Conservation (phyloP, 1,139 yeast species). For the Candida pseudoviswanathii region DNA sequence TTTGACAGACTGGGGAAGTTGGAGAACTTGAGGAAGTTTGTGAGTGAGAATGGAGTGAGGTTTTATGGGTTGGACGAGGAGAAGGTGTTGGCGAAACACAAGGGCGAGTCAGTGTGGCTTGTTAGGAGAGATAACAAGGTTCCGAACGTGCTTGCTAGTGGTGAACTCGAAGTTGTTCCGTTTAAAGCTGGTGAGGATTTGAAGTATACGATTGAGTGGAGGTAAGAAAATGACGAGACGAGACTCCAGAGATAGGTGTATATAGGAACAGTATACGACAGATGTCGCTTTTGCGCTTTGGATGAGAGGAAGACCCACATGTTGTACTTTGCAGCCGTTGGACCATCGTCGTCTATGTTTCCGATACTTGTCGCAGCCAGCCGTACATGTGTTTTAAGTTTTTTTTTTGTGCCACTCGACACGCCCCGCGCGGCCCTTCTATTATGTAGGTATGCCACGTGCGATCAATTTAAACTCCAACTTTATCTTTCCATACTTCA, state of each 20-base stretch:
- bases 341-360: too few species aligned
- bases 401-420: too few species aligned
- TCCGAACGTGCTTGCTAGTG: constrained; percentile 58
- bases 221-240: constrained; percentile 16
- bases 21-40: constrained; percentile 71
- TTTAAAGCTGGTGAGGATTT: constrained; percentile 81
- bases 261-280: neutral
- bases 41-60: constrained; percentile 66
- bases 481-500: too few species aligned
- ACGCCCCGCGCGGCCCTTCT: too few species aligned
- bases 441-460: too few species aligned
- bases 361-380: too few species aligned
- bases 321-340: too few species aligned
- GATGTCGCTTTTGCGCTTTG: neutral
- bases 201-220: constrained; percentile 81
- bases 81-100: constrained; percentile 34
- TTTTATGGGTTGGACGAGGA: constrained; percentile 62
- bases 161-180: constrained; percentile 71
- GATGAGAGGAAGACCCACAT: neutral
- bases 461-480: too few species aligned
- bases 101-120: constrained; percentile 41
- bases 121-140: constrained; percentile 53
- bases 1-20: constrained; percentile 70
- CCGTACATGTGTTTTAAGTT: too few species aligned
- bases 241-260: neutral